Evolutionary conservation across 345 rosid species (phyloP).

Genomic region (Linum lewisii): DNA sequence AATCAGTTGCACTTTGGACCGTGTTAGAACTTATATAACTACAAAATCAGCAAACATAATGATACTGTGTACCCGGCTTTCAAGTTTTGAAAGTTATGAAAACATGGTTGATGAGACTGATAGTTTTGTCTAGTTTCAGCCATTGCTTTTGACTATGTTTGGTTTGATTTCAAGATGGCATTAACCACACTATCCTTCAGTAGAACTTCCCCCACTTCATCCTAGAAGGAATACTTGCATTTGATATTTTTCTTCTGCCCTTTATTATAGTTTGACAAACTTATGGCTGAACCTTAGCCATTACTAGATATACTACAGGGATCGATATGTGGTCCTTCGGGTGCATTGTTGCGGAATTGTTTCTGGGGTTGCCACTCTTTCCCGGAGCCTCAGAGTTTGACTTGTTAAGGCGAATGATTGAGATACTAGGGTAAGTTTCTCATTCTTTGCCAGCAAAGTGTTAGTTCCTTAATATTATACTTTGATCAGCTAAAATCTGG

Average conservation of each 20-base stretch:
- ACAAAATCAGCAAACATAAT: too few relatives aligned
- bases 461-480: background rate
- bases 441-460: background rate
- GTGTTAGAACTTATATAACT: too few relatives aligned
- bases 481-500: too few relatives aligned
- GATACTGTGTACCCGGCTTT: too few relatives aligned
- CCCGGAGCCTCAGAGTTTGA: slow-evolving; percentile 99
- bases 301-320: slow-evolving; percentile 79
- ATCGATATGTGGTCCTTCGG: slow-evolving; percentile 99
- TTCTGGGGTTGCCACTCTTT: slow-evolving; percentile 91
- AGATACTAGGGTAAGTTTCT: slow-evolving; percentile 73
- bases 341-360: slow-evolving; percentile 98
- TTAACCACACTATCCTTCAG: too few relatives aligned
- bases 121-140: too few relatives aligned
- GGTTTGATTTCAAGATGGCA: background rate
- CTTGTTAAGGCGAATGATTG: slow-evolving; percentile 81
- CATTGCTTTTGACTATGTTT: slow-evolving; percentile 2
- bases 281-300: slow-evolving; percentile 33
- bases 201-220: too few relatives aligned
- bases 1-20: too few relatives aligned
- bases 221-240: background rate
- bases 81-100: too few relatives aligned
- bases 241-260: background rate
- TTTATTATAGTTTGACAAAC: background rate
- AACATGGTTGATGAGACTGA: too few relatives aligned